Conservation (phyloP, 2,329 filamentous ascomycete species). For the Pyricularia grisea region DNA sequence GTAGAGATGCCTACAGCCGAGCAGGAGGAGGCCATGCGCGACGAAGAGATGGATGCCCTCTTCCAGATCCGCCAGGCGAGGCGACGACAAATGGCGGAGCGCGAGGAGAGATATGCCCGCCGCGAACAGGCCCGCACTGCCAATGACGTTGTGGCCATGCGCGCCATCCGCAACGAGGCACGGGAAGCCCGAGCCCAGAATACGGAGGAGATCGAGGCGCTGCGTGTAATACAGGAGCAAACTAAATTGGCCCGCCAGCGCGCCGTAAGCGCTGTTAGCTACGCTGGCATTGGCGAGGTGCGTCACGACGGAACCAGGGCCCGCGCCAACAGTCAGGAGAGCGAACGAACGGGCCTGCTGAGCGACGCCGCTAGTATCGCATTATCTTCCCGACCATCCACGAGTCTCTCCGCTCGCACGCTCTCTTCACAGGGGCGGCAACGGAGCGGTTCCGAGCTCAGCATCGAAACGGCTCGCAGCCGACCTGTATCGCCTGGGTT, state of each 20-base stretch:
- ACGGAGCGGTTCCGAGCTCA: constrained; percentile 47
- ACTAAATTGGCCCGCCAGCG: constrained; percentile 52
- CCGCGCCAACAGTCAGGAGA: constrained; percentile 63
- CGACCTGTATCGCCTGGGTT: constrained; percentile 7
- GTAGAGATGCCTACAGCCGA: constrained; percentile 75
- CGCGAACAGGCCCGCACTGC: constrained; percentile 63
- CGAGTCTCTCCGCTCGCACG: constrained; percentile 13
- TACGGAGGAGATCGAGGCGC: constrained; percentile 49
- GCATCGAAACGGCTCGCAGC: constrained; percentile 30
- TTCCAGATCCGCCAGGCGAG: constrained; percentile 82
- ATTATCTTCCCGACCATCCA: constrained; percentile 22
- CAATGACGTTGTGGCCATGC: constrained; percentile 61
- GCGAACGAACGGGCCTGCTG: constrained; percentile 61
- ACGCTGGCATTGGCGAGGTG: constrained; percentile 66
- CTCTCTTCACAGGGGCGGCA: constrained; percentile 29
- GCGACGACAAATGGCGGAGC: constrained; percentile 64
- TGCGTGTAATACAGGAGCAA: constrained; percentile 44
- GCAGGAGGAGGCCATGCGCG: constrained; percentile 67
- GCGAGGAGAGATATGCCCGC: constrained; percentile 63
- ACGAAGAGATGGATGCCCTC: constrained; percentile 85
- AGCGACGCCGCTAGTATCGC: constrained; percentile 54
- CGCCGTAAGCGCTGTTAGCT: constrained; percentile 65
- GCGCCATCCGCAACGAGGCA: constrained; percentile 51
- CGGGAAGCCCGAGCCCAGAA: constrained; percentile 33
- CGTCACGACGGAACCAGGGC: constrained; percentile 69